phyloP scores from a whole-genome alignment of 2,329 filamentous ascomycete species.

The Penicillium sp. region DNA sequence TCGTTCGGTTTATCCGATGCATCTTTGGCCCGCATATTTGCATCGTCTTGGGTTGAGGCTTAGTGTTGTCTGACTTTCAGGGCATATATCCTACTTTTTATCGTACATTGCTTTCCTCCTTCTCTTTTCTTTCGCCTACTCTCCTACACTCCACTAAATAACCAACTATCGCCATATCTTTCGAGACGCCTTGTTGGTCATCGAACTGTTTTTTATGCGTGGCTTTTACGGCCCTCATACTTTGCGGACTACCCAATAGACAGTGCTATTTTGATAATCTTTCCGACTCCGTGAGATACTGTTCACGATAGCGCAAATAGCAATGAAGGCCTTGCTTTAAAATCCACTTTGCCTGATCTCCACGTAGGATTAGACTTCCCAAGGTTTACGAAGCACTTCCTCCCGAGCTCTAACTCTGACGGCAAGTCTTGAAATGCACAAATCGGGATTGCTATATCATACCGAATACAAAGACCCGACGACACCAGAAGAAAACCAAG shows the following conservation, averaged over 20 bases:
- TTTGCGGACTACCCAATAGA: constrained; percentile 18
- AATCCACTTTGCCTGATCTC: background rate
- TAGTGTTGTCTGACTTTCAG: constrained; percentile 18
- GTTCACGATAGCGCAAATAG: background rate
- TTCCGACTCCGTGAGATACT: background rate
- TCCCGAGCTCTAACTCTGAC: background rate
- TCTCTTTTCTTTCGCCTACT: constrained; percentile 9
- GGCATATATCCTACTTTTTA: constrained; percentile 19
- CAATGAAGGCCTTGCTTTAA: background rate
- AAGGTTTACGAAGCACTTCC: background rate
- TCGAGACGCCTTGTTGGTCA: background rate
- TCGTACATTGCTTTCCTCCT: constrained; percentile 13
- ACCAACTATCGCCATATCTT: constrained; percentile 12
- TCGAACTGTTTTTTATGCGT: constrained; percentile 6
- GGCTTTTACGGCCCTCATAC: constrained; percentile 7
- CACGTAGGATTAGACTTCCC: background rate
- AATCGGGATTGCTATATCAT: constrained; percentile 14
- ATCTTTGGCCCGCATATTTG: constrained; percentile 21
- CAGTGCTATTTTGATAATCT: constrained; percentile 1
- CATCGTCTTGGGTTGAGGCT: constrained; percentile 19
- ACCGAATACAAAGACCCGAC: constrained; percentile 20
- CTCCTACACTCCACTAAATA: constrained; percentile 19
- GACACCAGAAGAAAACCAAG: constrained; percentile 23
- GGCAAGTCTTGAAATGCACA: constrained; percentile 7
- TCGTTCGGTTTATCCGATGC: constrained; percentile 16